phyloP scores from a whole-genome alignment of 1,284 basidiomycete genomes.

The Irpex rosettiformis region DNA sequence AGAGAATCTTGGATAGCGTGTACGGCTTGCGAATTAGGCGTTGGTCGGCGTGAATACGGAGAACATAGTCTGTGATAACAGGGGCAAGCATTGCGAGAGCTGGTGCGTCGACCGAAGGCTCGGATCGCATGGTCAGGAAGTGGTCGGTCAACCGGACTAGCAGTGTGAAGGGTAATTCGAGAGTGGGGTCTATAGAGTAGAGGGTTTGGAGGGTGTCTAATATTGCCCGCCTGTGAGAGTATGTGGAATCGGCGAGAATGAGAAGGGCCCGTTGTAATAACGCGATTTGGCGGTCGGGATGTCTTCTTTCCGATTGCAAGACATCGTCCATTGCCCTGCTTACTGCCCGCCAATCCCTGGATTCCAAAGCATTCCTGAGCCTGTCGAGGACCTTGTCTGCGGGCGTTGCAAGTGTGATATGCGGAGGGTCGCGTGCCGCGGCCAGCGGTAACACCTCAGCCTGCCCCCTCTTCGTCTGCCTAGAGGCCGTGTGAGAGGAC shows the following conservation, averaged over 20 bases:
- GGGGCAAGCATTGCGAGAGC: neutral
- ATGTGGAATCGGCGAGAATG: neutral
- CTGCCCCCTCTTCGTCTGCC: neutral
- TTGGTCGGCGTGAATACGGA: neutral
- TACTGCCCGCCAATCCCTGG: neutral
- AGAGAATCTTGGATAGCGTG: slow-evolving; percentile 12
- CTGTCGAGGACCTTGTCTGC: neutral
- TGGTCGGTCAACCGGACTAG: neutral
- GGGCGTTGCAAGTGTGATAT: neutral
- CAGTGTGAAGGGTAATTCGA: neutral
- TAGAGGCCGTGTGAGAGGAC: neutral
- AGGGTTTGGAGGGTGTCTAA: neutral
- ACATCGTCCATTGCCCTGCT: neutral
- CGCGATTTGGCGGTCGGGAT: neutral
- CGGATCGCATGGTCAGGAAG: neutral
- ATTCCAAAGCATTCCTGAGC: neutral
- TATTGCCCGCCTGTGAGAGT: neutral
- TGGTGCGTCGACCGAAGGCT: neutral
- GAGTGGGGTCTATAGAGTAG: neutral
- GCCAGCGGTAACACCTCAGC: too few relatives aligned
- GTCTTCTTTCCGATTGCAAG: neutral
- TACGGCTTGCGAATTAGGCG: neutral
- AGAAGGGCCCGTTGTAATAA: neutral
- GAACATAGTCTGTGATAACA: neutral
- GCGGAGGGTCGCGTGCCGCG: neutral